Evolutionary conservation across 495 filamentous ascomycete species (phyloP).

Genomic region (Trichoderma orchidacearum): DNA sequence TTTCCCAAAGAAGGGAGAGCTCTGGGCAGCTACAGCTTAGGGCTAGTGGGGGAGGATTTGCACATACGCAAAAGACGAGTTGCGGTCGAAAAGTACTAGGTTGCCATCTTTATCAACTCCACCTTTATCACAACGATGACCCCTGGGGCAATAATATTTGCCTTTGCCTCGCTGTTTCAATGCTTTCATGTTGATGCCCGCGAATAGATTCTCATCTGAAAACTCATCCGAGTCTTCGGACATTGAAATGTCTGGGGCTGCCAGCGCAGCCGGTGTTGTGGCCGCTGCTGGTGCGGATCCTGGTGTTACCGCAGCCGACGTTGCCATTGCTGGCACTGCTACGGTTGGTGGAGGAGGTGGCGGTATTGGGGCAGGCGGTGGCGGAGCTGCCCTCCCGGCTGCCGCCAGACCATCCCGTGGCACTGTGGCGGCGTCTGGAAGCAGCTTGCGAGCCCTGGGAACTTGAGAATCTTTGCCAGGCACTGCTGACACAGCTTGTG

Average conservation of each 20-base stretch:
- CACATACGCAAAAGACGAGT: conserved; percentile 2
- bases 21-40: too few relatives aligned
- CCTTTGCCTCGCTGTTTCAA: background rate
- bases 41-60: background rate
- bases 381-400: background rate
- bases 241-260: too few relatives aligned
- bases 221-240: background rate
- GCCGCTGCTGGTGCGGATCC: background rate
- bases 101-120: background rate
- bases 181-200: background rate
- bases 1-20: background rate
- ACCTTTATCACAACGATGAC: background rate
- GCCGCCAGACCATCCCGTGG: background rate
- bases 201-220: background rate
- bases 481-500: background rate
- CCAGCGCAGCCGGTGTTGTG: background rate
- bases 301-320: background rate
- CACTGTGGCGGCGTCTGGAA: background rate
- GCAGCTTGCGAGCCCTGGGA: background rate
- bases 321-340: background rate
- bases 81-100: background rate
- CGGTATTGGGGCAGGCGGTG: background rate
- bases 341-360: background rate
- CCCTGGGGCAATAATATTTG: background rate
- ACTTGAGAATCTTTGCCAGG: background rate